A percentile compares a stretch with the other conserved stretches of the same genome.
phyloP scores from a whole-genome alignment of 805 yeast genomes.

The Jamesozyma lodderae region DNA sequence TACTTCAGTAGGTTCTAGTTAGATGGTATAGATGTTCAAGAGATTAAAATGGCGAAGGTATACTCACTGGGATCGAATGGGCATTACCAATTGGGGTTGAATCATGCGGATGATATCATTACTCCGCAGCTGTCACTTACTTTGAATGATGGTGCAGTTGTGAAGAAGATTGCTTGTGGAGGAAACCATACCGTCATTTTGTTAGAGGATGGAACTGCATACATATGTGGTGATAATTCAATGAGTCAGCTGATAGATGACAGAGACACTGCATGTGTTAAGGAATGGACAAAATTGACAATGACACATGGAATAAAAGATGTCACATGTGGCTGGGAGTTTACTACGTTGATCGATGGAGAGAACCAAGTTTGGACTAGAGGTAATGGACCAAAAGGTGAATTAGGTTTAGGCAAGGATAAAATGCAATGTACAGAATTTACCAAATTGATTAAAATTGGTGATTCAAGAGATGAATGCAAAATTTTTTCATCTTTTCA shows the following conservation, averaged over 20 bases:
- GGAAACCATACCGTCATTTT: constrained; percentile 78
- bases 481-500: constrained; percentile 31
- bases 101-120: constrained; percentile 40
- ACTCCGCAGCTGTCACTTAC: constrained; percentile 21
- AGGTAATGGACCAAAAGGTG: constrained; percentile 69
- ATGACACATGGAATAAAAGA: constrained; percentile 12
- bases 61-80: constrained; percentile 83
- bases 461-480: constrained; percentile 1
- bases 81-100: constrained; percentile 60
- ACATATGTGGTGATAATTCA: constrained; percentile 50
- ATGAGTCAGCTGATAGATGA: constrained; percentile 37
- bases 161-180: constrained; percentile 54
- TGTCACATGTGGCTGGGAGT: constrained; percentile 77
- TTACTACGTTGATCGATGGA: constrained; percentile 41
- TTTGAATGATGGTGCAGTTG: constrained; percentile 11
- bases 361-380: constrained; percentile 37
- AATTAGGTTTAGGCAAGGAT: constrained; percentile 47
- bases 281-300: constrained; percentile 26
- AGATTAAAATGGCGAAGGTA: constrained; percentile 7
- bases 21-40: too few relatives aligned
- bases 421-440: constrained; percentile 4
- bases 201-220: constrained; percentile 43
- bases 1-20: too few relatives aligned
- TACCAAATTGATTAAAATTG: constrained; percentile 9
- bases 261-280: not conserved